phyloP scores from a whole-genome alignment of 1,284 basidiomycete genomes.

The Calocybe gambosa region DNA sequence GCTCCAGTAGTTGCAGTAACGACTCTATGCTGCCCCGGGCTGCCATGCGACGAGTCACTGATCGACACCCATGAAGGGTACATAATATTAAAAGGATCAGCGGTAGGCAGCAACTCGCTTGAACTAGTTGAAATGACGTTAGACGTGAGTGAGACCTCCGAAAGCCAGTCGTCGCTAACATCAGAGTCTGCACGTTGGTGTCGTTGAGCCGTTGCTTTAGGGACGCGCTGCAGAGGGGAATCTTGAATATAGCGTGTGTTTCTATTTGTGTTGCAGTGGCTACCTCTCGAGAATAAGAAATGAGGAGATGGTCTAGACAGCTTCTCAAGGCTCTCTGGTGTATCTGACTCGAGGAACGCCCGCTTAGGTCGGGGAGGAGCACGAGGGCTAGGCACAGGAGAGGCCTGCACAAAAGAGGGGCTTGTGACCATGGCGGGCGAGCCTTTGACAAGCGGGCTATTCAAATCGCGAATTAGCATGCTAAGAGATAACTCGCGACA shows the following conservation, averaged over 20 bases:
- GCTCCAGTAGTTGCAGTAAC: constrained; percentile 34
- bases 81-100: constrained; percentile 32
- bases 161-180: constrained; percentile 43
- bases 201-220: constrained; percentile 15
- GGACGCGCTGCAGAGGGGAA: constrained; percentile 25
- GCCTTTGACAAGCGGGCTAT: constrained; percentile 30
- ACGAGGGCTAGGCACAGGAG: constrained; percentile 21
- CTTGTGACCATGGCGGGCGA: constrained; percentile 20
- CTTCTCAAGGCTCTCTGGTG: constrained; percentile 30
- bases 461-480: constrained; percentile 41
- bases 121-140: constrained; percentile 14
- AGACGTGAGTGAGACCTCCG: constrained; percentile 30
- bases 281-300: constrained; percentile 29
- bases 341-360: constrained; percentile 22
- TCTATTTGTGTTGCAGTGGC: constrained; percentile 24
- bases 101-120: constrained; percentile 17
- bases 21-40: constrained; percentile 24
- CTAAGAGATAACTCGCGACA: constrained; percentile 58
- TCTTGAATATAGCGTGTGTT: constrained; percentile 22
- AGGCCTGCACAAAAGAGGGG: constrained; percentile 20
- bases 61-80: constrained; percentile 29
- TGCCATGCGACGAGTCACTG: constrained; percentile 12
- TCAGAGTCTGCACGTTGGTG: constrained; percentile 33
- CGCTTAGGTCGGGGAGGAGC: constrained; percentile 16
- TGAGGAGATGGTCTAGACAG: constrained; percentile 31